Evolutionary conservation across 345 rosid genomes (phyloP), one percentile per base, ranked within the genome.

Genomic region (Populus ilicifolia): DNA sequence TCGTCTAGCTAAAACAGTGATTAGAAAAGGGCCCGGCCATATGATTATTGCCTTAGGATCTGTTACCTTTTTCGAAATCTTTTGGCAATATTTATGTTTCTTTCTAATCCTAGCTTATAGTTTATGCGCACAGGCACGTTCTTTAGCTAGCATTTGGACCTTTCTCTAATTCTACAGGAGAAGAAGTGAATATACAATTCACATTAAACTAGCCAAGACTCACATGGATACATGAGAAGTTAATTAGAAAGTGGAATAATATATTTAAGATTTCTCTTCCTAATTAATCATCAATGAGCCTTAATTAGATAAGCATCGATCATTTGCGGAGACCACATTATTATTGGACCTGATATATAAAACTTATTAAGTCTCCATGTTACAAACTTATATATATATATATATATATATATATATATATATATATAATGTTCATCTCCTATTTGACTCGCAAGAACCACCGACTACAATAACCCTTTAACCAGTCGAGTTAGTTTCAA

Each of bases 221-320:
- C 89, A 87, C 90, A 83, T 87, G 92, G 86, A 86, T 82, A 62
- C 87, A 82, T 79, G 83, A 77, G 38, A 80, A 77, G 78, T 70
- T 41, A 59, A 27, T 18, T 6, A 5, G 14, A 38, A 10, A n/a
- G 14, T 72, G 75, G 75, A 75, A 75, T 82, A 77, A 74, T 64
- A 81, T 76, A 82, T 50, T 75, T 41, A 41, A 41, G 8, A 66
- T 8, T 11, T 52, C 54, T 11, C 8, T 9, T 20, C n/a, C 20
- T 20, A 1, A 39, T 69, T 17, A 33, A 3, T n/a, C 11, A 23
- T 59, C 13, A n/a, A 44, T 59, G 44, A 71, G 72, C 78, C 27
- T 63, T 35, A 4, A 33, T 4, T 33, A 21, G 64, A 54, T 41
- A 48, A 46, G 80, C 82, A 75, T 68, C 77, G 74, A 72, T 71